A percentile compares a stretch with the other conserved stretches of the same genome.
Evolutionary conservation across 2,329 filamentous ascomycete genomes (phyloP).

Genomic region (Hypoxylon sp.): DNA sequence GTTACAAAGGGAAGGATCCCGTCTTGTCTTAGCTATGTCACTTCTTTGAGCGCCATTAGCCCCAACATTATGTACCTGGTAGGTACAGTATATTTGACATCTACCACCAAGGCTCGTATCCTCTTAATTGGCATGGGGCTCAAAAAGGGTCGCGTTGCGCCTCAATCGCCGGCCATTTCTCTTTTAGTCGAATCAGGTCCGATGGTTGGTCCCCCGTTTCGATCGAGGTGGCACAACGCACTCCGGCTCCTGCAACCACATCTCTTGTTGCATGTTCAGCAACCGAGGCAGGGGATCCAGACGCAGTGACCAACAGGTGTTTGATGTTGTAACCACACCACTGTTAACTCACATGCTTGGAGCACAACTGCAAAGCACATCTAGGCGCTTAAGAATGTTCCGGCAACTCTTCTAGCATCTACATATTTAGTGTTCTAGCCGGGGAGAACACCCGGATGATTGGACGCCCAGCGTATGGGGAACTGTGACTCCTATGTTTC

Average conservation of each 20-base stretch:
- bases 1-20: slow-evolving; percentile 24
- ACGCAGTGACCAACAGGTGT: slow-evolving; percentile 44
- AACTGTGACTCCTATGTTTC: slow-evolving; percentile 33
- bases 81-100: slow-evolving; percentile 12
- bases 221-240: slow-evolving; percentile 45
- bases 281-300: slow-evolving; percentile 43
- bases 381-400: slow-evolving; percentile 31
- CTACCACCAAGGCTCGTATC: slow-evolving; percentile 32
- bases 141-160: slow-evolving; percentile 40
- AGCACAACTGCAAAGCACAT: slow-evolving; percentile 15
- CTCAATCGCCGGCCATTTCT: slow-evolving; percentile 38
- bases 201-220: slow-evolving; percentile 40
- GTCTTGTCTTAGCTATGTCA: background rate
- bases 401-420: slow-evolving; percentile 24
- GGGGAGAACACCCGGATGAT: slow-evolving; percentile 45
- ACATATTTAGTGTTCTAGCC: slow-evolving; percentile 31
- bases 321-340: slow-evolving; percentile 45
- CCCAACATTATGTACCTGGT: slow-evolving; percentile 16
- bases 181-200: slow-evolving; percentile 41
- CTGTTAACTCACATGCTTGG: slow-evolving; percentile 39
- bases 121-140: slow-evolving; percentile 40
- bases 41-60: slow-evolving; percentile 23
- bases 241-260: slow-evolving; percentile 45
- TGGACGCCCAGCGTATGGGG: slow-evolving; percentile 39
- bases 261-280: slow-evolving; percentile 44